These are phyloP conservation scores for Arthrobotrys iridis DNA, from an alignment of 2,329 filamentous ascomycete species.

Conservation along the genomic window DNA sequence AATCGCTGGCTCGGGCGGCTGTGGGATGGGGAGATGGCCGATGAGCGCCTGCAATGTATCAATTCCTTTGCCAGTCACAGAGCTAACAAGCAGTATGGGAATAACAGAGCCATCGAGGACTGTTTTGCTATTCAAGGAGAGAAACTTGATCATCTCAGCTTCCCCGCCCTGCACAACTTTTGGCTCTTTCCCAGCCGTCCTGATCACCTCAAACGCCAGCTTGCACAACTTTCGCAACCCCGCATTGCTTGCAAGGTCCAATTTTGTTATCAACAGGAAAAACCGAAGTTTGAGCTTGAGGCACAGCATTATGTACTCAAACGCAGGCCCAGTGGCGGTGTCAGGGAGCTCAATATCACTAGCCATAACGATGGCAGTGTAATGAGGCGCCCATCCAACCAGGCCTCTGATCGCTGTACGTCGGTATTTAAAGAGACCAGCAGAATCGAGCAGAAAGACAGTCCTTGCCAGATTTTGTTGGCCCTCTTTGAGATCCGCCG, in stretches of 20 bases:
- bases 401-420: conserved; percentile 88
- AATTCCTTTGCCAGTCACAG: conserved; percentile 84
- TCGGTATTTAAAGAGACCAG: conserved; percentile 87
- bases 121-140: conserved; percentile 56
- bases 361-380: conserved; percentile 86
- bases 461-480: conserved; percentile 71
- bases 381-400: conserved; percentile 96
- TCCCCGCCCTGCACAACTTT: conserved; percentile 59
- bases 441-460: conserved; percentile 90
- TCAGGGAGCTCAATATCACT: conserved; percentile 79
- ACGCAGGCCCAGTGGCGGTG: conserved; percentile 66
- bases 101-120: conserved; percentile 65
- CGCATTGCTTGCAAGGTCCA: conserved; percentile 81
- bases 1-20: conserved; percentile 66
- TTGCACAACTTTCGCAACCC: conserved; percentile 76
- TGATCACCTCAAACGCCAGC: conserved; percentile 79
- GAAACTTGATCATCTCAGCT: conserved; percentile 58
- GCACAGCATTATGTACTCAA: conserved; percentile 77
- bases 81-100: conserved; percentile 87
- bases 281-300: conserved; percentile 81
- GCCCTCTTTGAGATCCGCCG: conserved; percentile 38
- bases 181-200: conserved; percentile 77
- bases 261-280: conserved; percentile 85
- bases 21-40: conserved; percentile 76
- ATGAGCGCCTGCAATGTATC: conserved; percentile 83